Conservation (phyloP, 139 green algal species). For the Ettlia oleoabundans region DNA sequence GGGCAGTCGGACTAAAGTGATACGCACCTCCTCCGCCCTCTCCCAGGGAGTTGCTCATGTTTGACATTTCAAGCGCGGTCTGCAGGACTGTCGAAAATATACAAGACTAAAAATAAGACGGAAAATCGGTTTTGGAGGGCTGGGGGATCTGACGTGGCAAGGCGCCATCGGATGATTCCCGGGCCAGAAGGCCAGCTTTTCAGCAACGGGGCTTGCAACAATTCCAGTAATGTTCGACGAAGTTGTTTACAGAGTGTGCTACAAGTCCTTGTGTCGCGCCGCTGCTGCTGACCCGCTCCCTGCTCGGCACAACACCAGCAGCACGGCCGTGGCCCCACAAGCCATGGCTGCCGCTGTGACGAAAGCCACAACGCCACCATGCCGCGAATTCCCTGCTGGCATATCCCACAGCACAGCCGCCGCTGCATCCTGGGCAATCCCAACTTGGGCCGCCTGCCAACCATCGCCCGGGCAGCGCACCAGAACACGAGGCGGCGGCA, state of each 20-base stretch:
- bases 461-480: background rate
- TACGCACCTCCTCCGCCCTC: conserved; percentile 15
- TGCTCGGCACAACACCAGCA: background rate
- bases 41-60: conserved; percentile 9
- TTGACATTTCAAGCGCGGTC: conserved; percentile 7
- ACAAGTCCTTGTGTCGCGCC: too few relatives aligned
- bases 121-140: too few relatives aligned
- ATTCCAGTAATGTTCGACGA: too few relatives aligned
- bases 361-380: background rate
- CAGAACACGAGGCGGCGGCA: conserved; percentile 15
- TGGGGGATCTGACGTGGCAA: too few relatives aligned
- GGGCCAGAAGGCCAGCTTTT: too few relatives aligned
- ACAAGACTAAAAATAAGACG: too few relatives aligned
- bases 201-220: too few relatives aligned
- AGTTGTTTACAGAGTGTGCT: too few relatives aligned
- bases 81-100: too few relatives aligned
- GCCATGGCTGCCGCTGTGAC: conserved; percentile 4
- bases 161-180: too few relatives aligned
- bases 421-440: background rate
- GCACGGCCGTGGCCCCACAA: background rate
- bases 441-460: conserved; percentile 3
- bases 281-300: too few relatives aligned
- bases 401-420: background rate
- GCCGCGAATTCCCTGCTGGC: conserved; percentile 20
- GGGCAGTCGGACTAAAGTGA: background rate